Percentiles rank a stretch among this genome's conserved stretches.
Conservation (phyloP, 768 basidiomycete species). For the Panaeolus papilionaceus region DNA sequence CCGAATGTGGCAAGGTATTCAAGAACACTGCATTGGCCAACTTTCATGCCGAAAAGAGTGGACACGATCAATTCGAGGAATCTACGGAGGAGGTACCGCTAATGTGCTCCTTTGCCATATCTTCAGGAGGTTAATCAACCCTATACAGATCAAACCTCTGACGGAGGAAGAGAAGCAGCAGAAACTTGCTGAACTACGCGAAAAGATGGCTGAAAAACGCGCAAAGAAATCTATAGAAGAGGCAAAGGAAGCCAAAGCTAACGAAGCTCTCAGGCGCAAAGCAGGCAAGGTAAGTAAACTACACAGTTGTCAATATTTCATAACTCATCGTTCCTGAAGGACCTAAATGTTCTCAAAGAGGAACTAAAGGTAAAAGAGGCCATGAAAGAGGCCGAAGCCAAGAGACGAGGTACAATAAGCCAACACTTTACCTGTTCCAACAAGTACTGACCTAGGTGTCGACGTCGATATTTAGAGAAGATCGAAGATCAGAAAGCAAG, state of each 20-base stretch:
- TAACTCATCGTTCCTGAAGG: constrained; percentile 47
- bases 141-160: constrained; percentile 77
- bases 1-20: constrained; percentile 87
- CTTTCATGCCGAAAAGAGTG: constrained; percentile 94
- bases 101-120: constrained; percentile 18
- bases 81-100: constrained; percentile 83
- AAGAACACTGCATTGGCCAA: constrained; percentile 86
- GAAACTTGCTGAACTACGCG: constrained; percentile 78
- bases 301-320: constrained; percentile 19
- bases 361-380: constrained; percentile 80
- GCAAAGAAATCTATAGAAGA: constrained; percentile 75
- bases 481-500: constrained; percentile 85
- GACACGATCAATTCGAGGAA: constrained; percentile 96
- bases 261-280: constrained; percentile 84
- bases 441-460: not conserved
- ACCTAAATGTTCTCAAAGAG: constrained; percentile 75
- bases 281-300: constrained; percentile 66
- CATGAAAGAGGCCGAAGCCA: constrained; percentile 82
- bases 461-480: constrained; percentile 66
- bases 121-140: not conserved
- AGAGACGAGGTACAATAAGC: constrained; percentile 66
- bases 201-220: constrained; percentile 84
- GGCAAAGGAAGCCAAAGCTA: constrained; percentile 71
- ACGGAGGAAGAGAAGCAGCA: constrained; percentile 93
- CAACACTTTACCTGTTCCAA: not conserved